Conservation (phyloP, 2,329 filamentous ascomycete genomes). For the Trichoderma sp. region DNA sequence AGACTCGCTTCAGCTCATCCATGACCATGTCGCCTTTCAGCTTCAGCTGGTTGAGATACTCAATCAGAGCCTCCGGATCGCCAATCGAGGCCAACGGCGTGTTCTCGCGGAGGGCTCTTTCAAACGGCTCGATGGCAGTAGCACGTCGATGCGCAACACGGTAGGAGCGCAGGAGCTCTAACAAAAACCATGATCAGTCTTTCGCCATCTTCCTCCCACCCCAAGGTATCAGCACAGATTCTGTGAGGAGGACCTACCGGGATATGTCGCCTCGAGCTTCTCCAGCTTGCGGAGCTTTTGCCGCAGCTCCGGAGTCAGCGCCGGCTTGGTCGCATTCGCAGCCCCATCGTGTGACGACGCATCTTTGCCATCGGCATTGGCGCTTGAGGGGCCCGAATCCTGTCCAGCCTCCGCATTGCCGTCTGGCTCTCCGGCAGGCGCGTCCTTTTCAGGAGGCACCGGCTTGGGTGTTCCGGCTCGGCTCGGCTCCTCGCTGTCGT, state of each 20-base stretch:
- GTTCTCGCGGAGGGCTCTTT: slow-evolving; percentile 85
- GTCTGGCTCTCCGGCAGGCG: slow-evolving; percentile 29
- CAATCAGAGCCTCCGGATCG: slow-evolving; percentile 80
- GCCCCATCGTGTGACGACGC: slow-evolving; percentile 28
- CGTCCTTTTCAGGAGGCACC: slow-evolving; percentile 42
- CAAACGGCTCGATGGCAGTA: slow-evolving; percentile 88
- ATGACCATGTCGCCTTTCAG: slow-evolving; percentile 89
- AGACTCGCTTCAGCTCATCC: slow-evolving; percentile 87
- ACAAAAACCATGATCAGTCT: slow-evolving; percentile 4
- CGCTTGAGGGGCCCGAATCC: slow-evolving; percentile 30
- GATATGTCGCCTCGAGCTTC: slow-evolving; percentile 84
- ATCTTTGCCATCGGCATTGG: slow-evolving; percentile 32
- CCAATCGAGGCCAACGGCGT: slow-evolving; percentile 87
- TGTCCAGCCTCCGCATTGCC: slow-evolving; percentile 32
- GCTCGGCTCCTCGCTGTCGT: slow-evolving; percentile 73
- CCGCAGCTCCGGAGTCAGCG: slow-evolving; percentile 73
- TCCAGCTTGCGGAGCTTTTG: slow-evolving; percentile 82
- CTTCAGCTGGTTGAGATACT: slow-evolving; percentile 87
- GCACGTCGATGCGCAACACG: slow-evolving; percentile 86
- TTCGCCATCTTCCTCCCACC: no score
- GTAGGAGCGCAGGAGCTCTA: slow-evolving; percentile 89
- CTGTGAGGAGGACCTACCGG: slow-evolving; percentile 57
- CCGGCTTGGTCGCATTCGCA: slow-evolving; percentile 37
- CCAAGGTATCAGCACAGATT: neutral
- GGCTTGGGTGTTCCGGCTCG: slow-evolving; percentile 61